Evolutionary conservation across 495 filamentous ascomycete genomes (phyloP).

Genomic region (Durotheca rogersii): DNA sequence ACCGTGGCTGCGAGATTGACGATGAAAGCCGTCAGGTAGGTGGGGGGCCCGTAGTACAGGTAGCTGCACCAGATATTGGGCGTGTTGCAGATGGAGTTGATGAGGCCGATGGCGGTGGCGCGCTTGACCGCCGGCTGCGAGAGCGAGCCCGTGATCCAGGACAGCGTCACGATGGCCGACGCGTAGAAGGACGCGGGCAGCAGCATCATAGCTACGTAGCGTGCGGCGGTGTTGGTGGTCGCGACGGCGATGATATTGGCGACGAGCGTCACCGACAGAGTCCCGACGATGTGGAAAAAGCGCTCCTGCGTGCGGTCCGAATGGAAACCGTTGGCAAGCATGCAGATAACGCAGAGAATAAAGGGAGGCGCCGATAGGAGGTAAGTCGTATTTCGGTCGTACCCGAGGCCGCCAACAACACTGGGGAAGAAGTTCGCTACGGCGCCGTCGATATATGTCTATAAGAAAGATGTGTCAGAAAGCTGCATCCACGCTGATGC

Average conservation of each 20-base stretch:
- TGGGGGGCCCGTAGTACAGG: conserved; percentile 38
- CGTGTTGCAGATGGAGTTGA: conserved; percentile 36
- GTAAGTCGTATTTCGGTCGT: no score
- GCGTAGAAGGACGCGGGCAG: conserved; percentile 21
- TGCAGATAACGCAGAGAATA: no score
- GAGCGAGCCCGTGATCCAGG: conserved; percentile 21
- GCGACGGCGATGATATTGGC: conserved; percentile 28
- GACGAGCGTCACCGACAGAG: no score
- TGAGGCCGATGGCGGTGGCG: conserved; percentile 24
- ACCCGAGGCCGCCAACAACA: no score
- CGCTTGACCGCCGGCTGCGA: conserved; percentile 20
- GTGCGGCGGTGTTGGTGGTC: conserved; percentile 13
- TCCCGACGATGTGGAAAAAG: no score
- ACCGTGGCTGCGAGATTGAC: conserved; percentile 37
- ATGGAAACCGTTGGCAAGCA: no score
- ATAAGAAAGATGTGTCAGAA: no score
- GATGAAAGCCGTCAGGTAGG: conserved; percentile 42
- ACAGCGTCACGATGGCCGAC: conserved; percentile 17
- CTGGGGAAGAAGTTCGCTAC: no score
- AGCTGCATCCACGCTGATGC: no score
- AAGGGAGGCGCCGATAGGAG: no score
- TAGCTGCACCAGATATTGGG: conserved; percentile 46
- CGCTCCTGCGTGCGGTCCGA: no score
- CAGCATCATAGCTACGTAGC: conserved; percentile 26
- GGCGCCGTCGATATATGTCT: no score